Conservation (phyloP, 2,329 filamentous ascomycete genomes). For the Trichoderma breve region DNA sequence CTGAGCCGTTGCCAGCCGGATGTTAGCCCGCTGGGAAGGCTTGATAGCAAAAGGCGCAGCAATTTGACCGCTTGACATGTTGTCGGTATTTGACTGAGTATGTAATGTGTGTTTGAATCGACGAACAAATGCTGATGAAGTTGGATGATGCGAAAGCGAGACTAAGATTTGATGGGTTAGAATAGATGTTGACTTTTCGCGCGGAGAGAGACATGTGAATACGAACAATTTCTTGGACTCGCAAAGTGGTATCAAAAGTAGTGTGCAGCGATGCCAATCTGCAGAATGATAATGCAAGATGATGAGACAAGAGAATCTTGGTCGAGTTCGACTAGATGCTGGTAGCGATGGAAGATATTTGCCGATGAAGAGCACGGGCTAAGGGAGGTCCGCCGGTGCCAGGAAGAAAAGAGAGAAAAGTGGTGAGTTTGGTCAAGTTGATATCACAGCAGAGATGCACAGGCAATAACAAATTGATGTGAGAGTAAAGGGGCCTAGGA, state of each 20-base stretch:
- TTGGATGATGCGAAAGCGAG: not conserved
- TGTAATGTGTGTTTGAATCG: not conserved
- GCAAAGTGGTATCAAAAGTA: not conserved
- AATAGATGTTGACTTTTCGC: not conserved
- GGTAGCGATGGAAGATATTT: not conserved
- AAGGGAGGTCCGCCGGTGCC: not conserved
- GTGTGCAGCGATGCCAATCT: not conserved
- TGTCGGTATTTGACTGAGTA: slow-evolving; percentile 20
- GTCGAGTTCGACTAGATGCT: not conserved
- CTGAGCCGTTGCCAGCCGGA: slow-evolving; percentile 40
- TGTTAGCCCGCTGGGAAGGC: slow-evolving; percentile 44
- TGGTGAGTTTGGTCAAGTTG: not conserved
- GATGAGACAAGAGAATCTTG: not conserved
- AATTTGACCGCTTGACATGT: slow-evolving; percentile 38
- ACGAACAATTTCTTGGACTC: not conserved
- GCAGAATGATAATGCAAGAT: not conserved
- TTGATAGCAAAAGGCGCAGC: slow-evolving; percentile 49
- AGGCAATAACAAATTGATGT: not conserved
- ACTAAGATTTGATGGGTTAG: not conserved
- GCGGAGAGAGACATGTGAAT: not conserved
- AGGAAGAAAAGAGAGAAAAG: not conserved
- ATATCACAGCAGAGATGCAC: not conserved
- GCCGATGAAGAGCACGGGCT: not conserved
- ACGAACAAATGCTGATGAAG: not conserved
- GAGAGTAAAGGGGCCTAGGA: not conserved